Percentiles rank a stretch among this genome's conserved stretches.
These are phyloP conservation scores for Bolboschoenoplectus hybrid DNA, from an alignment of 202 grass and related monocot genomes.

Conservation along the genomic window DNA sequence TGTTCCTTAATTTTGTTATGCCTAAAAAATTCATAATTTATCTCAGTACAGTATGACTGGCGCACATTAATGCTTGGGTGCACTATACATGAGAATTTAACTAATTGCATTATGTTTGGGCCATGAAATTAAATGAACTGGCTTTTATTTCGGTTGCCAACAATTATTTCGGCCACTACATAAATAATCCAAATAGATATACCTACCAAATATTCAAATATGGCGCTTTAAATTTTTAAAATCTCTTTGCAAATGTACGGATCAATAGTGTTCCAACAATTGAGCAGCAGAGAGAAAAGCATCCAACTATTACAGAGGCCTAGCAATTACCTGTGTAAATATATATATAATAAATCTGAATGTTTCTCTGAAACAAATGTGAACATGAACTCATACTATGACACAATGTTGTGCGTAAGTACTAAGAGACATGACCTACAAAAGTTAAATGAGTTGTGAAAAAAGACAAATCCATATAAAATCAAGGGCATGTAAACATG, in stretches of 20 bases:
- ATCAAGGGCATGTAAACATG: background rate
- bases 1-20: conserved; percentile 16
- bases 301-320: conserved; percentile 9
- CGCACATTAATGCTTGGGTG: conserved; percentile 10
- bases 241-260: background rate
- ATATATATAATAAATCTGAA: background rate
- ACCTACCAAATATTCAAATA: conserved; percentile 25
- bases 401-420: conserved; percentile 4
- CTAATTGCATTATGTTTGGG: conserved; percentile 6
- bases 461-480: background rate
- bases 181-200: conserved; percentile 22
- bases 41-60: conserved; percentile 8
- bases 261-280: conserved; percentile 24
- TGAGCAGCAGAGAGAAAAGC: background rate
- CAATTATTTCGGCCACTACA: conserved; percentile 35
- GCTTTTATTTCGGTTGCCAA: conserved; percentile 29
- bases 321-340: background rate
- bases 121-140: conserved; percentile 12
- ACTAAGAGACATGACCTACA: background rate
- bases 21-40: background rate
- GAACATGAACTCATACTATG: background rate
- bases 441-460: background rate
- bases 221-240: background rate
- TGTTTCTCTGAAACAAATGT: background rate
- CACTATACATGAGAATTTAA: conserved; percentile 8